These are phyloP conservation scores for Neocucurbitaria cava DNA, from an alignment of 2,329 filamentous ascomycete species.

Conservation along the genomic window DNA sequence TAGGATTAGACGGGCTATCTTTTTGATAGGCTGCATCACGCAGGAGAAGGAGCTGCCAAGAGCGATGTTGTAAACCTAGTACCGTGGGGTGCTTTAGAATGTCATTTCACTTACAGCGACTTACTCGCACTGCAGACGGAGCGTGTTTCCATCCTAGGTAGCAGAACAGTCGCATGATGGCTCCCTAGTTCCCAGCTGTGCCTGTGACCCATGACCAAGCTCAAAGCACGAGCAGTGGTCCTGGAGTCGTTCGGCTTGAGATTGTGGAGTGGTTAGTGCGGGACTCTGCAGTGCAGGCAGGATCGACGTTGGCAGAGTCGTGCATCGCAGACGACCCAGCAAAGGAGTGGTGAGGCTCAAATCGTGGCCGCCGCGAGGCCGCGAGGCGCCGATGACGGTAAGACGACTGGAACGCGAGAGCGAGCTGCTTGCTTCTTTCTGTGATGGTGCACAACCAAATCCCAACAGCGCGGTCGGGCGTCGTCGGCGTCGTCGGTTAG, in stretches of 20 bases:
- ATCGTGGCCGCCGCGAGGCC: constrained; percentile 42
- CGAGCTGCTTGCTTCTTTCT: constrained; percentile 18
- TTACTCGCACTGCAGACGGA: constrained; percentile 30
- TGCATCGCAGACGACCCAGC: neutral
- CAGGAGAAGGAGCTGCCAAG: constrained; percentile 38
- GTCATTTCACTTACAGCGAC: constrained; percentile 27
- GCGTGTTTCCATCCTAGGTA: constrained; percentile 6
- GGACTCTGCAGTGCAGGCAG: neutral
- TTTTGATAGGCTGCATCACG: constrained; percentile 37
- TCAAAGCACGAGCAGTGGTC: constrained; percentile 3
- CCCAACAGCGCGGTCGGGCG: constrained; percentile 44
- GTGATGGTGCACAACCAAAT: constrained; percentile 28
- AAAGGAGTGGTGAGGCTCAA: constrained; percentile 32
- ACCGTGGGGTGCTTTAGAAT: constrained; percentile 34
- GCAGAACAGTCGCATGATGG: constrained; percentile 1
- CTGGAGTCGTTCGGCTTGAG: constrained; percentile 17
- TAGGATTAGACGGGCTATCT: constrained; percentile 22
- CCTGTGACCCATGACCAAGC: constrained; percentile 5
- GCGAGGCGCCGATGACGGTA: constrained; percentile 23
- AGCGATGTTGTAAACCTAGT: constrained; percentile 26
- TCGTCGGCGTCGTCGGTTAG: constrained; percentile 29
- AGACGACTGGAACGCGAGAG: constrained; percentile 1
- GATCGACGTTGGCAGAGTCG: neutral
- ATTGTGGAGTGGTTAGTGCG: constrained; percentile 1
- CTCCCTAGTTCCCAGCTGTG: neutral